Evolutionary conservation across 1,139 yeast genomes (phyloP), one percentile per base, ranked within the genome.

Genomic region (Sugiyamaella sp.): DNA sequence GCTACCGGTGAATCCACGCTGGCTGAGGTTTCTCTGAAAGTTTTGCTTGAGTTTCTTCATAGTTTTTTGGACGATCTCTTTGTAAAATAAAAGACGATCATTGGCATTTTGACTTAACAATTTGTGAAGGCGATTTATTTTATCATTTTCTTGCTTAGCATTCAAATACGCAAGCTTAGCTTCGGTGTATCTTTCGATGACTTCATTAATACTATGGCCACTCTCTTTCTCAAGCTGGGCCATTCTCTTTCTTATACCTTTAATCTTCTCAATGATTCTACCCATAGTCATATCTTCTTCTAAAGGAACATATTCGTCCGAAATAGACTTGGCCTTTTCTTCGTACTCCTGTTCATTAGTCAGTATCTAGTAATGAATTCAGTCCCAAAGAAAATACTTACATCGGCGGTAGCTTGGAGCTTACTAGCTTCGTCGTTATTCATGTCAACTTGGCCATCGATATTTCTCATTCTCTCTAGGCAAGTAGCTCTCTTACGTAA

Each of bases 1-100:
- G 38, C 78, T 75, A 12, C 99, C 99, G 16, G 79, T 77, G 66
- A 87, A 90, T 1, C 89, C 89, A 69, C 98, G 80, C 41, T 60
- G 60, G 3, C 56, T 52, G 29, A 75, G 62, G 46, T 66, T 64
- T 9, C 55, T 41, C 12, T 40, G 38, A 56, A 71, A 74, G 10
- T 47, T 49, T 14, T 45, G 44, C 14, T 44, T 22, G 38, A 63
- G 58, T 2, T 43, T 25, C 4, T 41, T 51, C 12, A 61, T 40
- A 5, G 60, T 29, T 12, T 38, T 20, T 16, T 41, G 39, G n/a
- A 63, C 58, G 24, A 68, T 53, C 10, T 46, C 37, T 25, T 55
- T 40, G 45, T 58, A 62, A 29, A 43, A 41, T 9, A 60, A 60
- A 25, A 69, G 66, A 41, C 67, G 66, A 35, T 67, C 59, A 2